Evolutionary conservation across 305 asterid genomes (phyloP).

Genomic region (Ilex paraguariensis): DNA sequence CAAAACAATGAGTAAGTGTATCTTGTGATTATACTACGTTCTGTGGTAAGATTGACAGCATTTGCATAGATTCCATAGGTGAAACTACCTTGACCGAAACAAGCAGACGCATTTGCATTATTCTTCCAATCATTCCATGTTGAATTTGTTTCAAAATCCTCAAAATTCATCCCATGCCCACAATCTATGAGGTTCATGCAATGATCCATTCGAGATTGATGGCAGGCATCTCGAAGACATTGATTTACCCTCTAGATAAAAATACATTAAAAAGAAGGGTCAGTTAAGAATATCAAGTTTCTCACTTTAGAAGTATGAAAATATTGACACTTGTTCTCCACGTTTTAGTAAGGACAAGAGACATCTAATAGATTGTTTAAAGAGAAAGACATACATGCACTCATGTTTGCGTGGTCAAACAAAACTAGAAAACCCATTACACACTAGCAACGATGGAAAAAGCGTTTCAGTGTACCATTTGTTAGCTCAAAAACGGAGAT

Average conservation of each 20-base stretch:
- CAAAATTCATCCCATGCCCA: slow-evolving; percentile 46
- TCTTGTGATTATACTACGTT: slow-evolving; percentile 36
- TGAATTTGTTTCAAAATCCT: slow-evolving; percentile 14
- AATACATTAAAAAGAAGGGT: slow-evolving; percentile 8
- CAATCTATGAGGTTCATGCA: slow-evolving; percentile 69
- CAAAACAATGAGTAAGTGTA: slow-evolving; percentile 75
- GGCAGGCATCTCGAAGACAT: slow-evolving; percentile 75
- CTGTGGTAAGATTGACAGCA: slow-evolving; percentile 62
- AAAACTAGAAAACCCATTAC: too few species aligned
- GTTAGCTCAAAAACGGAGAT: too few species aligned
- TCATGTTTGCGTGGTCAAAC: too few species aligned
- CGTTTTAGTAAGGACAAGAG: too few species aligned
- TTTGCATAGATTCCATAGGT: slow-evolving; percentile 58
- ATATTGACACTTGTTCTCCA: too few species aligned
- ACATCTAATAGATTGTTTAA: too few species aligned
- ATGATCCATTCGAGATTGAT: slow-evolving; percentile 8
- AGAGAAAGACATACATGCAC: too few species aligned
- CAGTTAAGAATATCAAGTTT: not conserved
- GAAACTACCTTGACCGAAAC: slow-evolving; percentile 51
- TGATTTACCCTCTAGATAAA: slow-evolving; percentile 73
- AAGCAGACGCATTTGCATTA: slow-evolving; percentile 44
- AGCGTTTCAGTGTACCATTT: too few species aligned
- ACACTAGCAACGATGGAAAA: too few species aligned
- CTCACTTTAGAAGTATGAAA: too few species aligned
- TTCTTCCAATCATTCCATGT: slow-evolving; percentile 51